Evolutionary conservation across 2,329 filamentous ascomycete species (phyloP).

Genomic region (Ophiosphaerella herpotricha): DNA sequence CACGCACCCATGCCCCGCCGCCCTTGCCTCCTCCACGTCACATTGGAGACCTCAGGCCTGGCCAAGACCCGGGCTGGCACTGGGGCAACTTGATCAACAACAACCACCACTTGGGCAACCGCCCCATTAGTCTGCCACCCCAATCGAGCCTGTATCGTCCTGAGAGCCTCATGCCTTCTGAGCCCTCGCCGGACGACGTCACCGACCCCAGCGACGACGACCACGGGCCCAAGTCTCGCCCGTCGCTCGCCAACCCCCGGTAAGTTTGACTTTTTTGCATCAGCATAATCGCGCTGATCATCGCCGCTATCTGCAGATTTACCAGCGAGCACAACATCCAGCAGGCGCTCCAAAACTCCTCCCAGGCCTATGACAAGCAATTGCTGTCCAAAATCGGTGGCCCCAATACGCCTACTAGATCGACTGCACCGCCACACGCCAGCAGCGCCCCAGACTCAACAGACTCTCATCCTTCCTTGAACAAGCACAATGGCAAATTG

Average conservation of each 20-base stretch:
- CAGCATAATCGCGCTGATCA: background rate
- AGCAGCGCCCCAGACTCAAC: conserved; percentile 43
- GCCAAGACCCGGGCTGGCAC: conserved; percentile 66
- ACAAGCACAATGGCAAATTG: conserved; percentile 50
- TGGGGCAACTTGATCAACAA: conserved; percentile 65
- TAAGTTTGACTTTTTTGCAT: conserved; percentile 24
- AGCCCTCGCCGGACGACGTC: conserved; percentile 34
- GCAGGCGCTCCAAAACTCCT: conserved; percentile 61
- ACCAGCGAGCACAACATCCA: conserved; percentile 64
- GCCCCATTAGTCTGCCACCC: conserved; percentile 51
- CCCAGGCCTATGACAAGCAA: conserved; percentile 66
- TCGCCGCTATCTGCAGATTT: conserved; percentile 48
- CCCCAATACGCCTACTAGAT: conserved; percentile 59
- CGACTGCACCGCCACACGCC: conserved; percentile 37
- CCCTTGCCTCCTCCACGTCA: conserved; percentile 67
- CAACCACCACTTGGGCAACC: conserved; percentile 52
- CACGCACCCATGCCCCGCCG: conserved; percentile 62
- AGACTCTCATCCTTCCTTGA: conserved; percentile 44
- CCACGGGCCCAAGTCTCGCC: conserved; percentile 38
- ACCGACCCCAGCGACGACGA: conserved; percentile 46
- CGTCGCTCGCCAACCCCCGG: conserved; percentile 50
- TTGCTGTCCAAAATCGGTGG: conserved; percentile 66
- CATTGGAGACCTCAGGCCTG: conserved; percentile 61
- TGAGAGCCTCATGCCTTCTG: no score
- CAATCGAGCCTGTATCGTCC: conserved; percentile 52